Percentiles rank a stretch among this genome's conserved stretches.
Conservation (phyloP, 495 filamentous ascomycete genomes). For the Cercophora samala region DNA sequence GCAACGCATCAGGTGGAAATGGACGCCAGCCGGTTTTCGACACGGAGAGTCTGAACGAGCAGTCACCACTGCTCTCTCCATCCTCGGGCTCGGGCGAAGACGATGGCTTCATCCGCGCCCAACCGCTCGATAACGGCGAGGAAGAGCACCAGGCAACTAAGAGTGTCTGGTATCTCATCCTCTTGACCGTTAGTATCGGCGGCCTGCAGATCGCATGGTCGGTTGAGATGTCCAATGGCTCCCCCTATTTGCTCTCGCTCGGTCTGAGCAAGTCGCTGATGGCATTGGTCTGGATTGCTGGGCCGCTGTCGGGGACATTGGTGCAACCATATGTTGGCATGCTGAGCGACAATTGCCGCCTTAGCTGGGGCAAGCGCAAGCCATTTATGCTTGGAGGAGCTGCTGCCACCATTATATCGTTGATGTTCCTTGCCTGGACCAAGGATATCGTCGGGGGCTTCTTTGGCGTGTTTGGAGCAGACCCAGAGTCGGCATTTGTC, state of each 20-base stretch:
- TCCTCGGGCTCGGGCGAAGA: constrained; percentile 36
- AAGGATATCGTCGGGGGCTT: constrained; percentile 70
- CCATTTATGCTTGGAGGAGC: constrained; percentile 84
- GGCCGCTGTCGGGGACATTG: constrained; percentile 77
- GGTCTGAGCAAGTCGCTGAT: constrained; percentile 91
- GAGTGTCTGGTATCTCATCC: constrained; percentile 75
- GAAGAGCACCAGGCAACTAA: constrained; percentile 60
- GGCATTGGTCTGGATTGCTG: constrained; percentile 91
- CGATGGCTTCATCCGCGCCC: constrained; percentile 38
- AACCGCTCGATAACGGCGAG: constrained; percentile 32
- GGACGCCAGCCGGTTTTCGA: constrained; percentile 11
- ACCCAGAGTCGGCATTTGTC: constrained; percentile 56
- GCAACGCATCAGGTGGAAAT: constrained; percentile 16
- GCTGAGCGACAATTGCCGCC: constrained; percentile 79
- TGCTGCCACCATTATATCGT: constrained; percentile 64
- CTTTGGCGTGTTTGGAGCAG: constrained; percentile 67
- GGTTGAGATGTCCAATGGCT: constrained; percentile 83
- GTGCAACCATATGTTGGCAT: constrained; percentile 96
- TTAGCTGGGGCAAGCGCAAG: constrained; percentile 76
- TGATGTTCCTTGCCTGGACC: constrained; percentile 79
- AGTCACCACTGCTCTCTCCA: constrained; percentile 57
- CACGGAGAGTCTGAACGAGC: constrained; percentile 46
- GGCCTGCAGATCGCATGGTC: constrained; percentile 94
- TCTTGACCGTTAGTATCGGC: constrained; percentile 78
- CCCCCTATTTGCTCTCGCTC: constrained; percentile 64